Conservation (phyloP, 352 stramenopile genomes). For the Globisporangium megalacanthum region DNA sequence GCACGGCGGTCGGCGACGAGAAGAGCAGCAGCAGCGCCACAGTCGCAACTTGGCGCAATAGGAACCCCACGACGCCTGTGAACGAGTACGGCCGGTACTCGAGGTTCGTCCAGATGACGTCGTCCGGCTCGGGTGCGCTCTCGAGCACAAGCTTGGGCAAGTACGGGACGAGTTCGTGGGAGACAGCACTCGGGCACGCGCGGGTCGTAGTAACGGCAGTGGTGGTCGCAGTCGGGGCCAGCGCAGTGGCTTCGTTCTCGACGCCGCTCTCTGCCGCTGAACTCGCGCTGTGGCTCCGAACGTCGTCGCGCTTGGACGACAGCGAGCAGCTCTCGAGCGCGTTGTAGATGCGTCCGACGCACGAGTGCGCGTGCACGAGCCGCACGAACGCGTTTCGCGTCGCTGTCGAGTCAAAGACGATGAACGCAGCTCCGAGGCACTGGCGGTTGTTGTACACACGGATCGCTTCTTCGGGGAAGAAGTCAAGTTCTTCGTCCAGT, state of each 20-base stretch:
- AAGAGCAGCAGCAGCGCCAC: slow-evolving; percentile 60
- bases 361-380: slow-evolving; percentile 38
- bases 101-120: slow-evolving; percentile 75
- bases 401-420: slow-evolving; percentile 60
- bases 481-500: slow-evolving; percentile 66
- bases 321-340: slow-evolving; percentile 25
- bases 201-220: neutral
- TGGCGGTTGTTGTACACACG: slow-evolving; percentile 48
- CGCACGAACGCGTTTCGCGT: slow-evolving; percentile 57
- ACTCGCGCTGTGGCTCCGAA: slow-evolving; percentile 7
- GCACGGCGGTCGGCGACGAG: slow-evolving; percentile 68
- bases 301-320: slow-evolving; percentile 12
- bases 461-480: slow-evolving; percentile 62
- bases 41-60: slow-evolving; percentile 43
- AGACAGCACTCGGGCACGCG: neutral
- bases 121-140: slow-evolving; percentile 68
- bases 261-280: neutral
- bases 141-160: slow-evolving; percentile 46
- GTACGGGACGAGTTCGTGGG: slow-evolving; percentile 29
- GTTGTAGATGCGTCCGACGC: slow-evolving; percentile 33
- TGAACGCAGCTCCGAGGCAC: slow-evolving; percentile 64
- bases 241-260: neutral
- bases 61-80: slow-evolving; percentile 26
- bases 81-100: slow-evolving; percentile 52
- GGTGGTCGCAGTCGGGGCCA: neutral